Conservation (phyloP, 805 yeast species). For the Yarrowia porcina region DNA sequence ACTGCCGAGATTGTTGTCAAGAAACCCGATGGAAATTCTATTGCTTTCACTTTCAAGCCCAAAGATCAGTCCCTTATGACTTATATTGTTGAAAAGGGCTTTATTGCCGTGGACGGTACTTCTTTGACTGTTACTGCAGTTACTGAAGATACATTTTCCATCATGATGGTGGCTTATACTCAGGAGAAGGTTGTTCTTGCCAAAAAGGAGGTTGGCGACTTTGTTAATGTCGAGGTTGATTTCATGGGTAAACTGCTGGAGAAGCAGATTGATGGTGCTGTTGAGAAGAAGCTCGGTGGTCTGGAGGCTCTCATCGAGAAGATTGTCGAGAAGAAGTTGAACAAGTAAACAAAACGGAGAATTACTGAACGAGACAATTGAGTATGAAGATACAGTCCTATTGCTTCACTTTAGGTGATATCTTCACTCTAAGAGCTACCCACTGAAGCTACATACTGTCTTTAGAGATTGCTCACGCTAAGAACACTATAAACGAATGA, state of each 20-base stretch:
- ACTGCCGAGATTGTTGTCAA: conserved; percentile 60
- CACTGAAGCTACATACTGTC: too few relatives aligned
- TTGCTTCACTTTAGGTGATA: too few relatives aligned
- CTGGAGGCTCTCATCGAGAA: conserved; percentile 49
- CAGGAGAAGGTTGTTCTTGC: conserved; percentile 79
- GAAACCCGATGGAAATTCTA: conserved; percentile 65
- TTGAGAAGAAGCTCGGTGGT: conserved; percentile 52
- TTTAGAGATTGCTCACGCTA: too few relatives aligned
- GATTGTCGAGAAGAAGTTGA: conserved; percentile 47
- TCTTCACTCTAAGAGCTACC: too few relatives aligned
- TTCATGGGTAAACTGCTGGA: conserved; percentile 88
- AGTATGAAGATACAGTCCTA: too few relatives aligned
- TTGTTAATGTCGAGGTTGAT: conserved; percentile 91
- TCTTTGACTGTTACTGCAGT: conserved; percentile 84
- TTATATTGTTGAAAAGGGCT: conserved; percentile 93
- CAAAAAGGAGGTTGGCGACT: conserved; percentile 54
- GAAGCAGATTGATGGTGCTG: conserved; percentile 67
- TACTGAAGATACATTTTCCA: conserved; percentile 55
- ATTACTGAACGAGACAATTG: not conserved
- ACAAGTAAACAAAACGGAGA: not conserved
- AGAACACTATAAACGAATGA: not conserved
- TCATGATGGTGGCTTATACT: conserved; percentile 89
- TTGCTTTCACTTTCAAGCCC: conserved; percentile 69
- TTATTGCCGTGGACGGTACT: conserved; percentile 88
- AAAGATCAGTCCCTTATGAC: conserved; percentile 56